phyloP scores from a whole-genome alignment of 2,329 filamentous ascomycete species.

The Penicillium sp. region DNA sequence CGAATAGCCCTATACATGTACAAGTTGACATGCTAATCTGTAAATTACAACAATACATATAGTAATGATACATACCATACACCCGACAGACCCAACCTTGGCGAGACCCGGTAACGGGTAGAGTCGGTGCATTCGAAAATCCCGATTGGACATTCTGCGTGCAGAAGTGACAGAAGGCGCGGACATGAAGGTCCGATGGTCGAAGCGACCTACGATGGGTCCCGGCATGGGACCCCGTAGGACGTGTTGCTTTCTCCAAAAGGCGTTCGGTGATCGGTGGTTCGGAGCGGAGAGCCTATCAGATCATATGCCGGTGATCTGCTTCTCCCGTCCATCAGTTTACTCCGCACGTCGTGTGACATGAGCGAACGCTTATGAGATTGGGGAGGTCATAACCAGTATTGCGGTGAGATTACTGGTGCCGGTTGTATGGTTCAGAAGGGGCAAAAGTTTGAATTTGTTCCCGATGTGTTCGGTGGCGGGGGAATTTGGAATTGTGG shows the following conservation, averaged over 20 bases:
- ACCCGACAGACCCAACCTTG: not conserved
- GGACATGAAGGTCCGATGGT: not conserved
- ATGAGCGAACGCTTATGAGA: no score
- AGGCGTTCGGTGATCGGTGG: constrained; percentile 13
- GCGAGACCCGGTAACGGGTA: not conserved
- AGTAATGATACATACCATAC: not conserved
- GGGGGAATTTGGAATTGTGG: not conserved
- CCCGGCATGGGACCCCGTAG: no score
- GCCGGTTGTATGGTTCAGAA: not conserved
- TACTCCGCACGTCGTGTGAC: not conserved
- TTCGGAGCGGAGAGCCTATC: constrained; percentile 14
- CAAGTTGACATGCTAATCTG: no score
- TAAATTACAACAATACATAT: not conserved
- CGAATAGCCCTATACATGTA: no score
- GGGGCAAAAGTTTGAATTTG: not conserved
- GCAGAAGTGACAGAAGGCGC: not conserved
- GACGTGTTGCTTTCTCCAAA: constrained; percentile 6
- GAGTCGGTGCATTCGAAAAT: not conserved
- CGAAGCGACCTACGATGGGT: no score
- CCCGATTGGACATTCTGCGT: constrained; percentile 1
- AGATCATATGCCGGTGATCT: constrained; percentile 8
- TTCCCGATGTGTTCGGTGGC: not conserved
- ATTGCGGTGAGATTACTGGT: not conserved
- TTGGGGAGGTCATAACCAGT: no score
- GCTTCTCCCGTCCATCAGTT: not conserved